These are phyloP conservation scores for Lactarius pseudohatsudake DNA, from an alignment of 768 basidiomycete genomes.

Conservation along the genomic window DNA sequence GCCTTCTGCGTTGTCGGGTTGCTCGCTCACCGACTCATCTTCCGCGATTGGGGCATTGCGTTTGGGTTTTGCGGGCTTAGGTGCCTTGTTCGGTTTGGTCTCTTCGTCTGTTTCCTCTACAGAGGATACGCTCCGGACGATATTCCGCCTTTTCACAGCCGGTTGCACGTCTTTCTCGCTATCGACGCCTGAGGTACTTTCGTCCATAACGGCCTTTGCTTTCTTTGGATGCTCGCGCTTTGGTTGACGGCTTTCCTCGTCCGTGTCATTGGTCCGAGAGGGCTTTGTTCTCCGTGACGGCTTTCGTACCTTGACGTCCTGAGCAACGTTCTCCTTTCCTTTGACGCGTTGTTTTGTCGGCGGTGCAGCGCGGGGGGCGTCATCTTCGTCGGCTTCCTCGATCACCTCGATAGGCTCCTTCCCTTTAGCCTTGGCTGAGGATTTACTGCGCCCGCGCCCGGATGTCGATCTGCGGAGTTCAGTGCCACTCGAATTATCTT, in stretches of 20 bases:
- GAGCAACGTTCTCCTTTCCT: conserved; percentile 33
- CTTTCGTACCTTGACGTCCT: conserved; percentile 6
- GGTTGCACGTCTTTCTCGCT: conserved; percentile 16
- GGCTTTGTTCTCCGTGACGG: conserved; percentile 20
- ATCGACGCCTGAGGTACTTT: conserved; percentile 14
- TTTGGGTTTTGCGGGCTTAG: conserved; percentile 3
- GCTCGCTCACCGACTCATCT: conserved; percentile 22
- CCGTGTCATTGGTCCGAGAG: conserved; percentile 24
- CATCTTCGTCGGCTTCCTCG: conserved; percentile 34
- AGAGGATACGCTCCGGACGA: conserved; percentile 10
- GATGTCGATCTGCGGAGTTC: conserved; percentile 33
- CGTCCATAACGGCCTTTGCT: conserved; percentile 12
- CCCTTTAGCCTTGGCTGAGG: conserved; percentile 25
- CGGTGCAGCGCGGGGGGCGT: conserved; percentile 30
- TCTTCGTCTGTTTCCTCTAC: conserved; percentile 12
- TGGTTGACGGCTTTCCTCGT: conserved; percentile 26
- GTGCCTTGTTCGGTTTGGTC: background rate
- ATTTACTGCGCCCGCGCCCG: conserved; percentile 31
- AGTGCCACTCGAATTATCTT: conserved; percentile 33
- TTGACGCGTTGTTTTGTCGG: conserved; percentile 34
- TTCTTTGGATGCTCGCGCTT: conserved; percentile 21
- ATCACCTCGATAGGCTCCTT: conserved; percentile 34
- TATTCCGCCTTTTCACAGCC: conserved; percentile 8
- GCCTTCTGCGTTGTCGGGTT: conserved; percentile 8
- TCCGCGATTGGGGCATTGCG: conserved; percentile 1